These are phyloP conservation scores for Solanum appendiculatum DNA, from an alignment of 257 asterid species.

Conservation along the genomic window DNA sequence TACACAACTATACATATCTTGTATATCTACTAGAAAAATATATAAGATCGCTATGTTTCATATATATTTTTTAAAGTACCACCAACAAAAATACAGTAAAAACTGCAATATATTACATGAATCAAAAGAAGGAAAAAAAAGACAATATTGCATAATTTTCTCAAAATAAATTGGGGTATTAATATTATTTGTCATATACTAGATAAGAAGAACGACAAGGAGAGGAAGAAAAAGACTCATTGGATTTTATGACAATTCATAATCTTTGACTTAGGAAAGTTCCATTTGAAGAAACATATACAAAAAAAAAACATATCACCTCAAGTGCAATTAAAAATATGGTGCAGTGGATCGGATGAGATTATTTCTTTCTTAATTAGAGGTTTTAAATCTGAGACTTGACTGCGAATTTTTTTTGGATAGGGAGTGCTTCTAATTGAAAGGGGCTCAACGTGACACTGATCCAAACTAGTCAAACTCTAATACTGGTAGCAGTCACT, in stretches of 20 bases:
- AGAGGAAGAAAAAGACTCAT: not conserved
- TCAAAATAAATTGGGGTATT: not conserved
- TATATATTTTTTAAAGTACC: no score
- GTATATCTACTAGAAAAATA: not conserved
- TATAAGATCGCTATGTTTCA: not conserved
- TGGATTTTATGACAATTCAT: not conserved
- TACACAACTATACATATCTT: not conserved
- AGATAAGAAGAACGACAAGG: not conserved
- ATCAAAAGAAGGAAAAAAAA: no score
- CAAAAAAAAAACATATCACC: no score
- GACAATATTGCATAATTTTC: not conserved
- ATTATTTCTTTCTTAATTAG: no score
- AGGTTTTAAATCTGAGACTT: no score
- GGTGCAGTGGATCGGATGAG: no score
- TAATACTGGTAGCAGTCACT: accelerated
- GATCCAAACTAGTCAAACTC: not conserved
- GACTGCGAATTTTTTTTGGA: no score
- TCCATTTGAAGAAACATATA: not conserved
- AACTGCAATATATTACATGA: not conserved
- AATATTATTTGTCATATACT: not conserved
- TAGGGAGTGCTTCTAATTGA: no score
- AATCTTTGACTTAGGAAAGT: not conserved
- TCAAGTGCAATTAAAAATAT: not conserved
- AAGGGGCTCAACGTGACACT: no score
- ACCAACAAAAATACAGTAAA: no score